These are phyloP conservation scores for Claviceps capensis DNA, from an alignment of 2,329 filamentous ascomycete genomes.

Conservation along the genomic window DNA sequence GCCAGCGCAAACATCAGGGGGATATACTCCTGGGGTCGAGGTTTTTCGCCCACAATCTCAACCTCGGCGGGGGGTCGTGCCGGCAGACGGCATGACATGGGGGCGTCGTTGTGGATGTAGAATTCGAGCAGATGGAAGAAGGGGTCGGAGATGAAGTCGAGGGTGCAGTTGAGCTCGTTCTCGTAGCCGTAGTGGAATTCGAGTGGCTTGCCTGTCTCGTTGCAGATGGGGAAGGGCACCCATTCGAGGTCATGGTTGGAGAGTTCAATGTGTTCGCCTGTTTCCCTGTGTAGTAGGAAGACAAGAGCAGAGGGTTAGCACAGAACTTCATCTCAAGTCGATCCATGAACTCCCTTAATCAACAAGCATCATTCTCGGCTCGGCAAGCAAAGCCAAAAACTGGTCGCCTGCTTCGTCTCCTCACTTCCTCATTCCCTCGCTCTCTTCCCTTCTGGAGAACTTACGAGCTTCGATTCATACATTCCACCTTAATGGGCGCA, in stretches of 20 bases:
- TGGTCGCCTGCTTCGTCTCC: too few species aligned
- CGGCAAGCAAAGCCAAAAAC: too few species aligned
- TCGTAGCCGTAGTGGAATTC: constrained; percentile 79
- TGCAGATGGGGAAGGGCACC: constrained; percentile 80
- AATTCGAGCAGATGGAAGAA: constrained; percentile 90
- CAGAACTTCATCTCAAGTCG: too few species aligned
- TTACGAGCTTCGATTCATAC: constrained; percentile 60
- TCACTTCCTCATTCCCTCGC: too few species aligned
- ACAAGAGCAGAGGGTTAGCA: neutral
- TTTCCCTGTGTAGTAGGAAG: constrained; percentile 45
- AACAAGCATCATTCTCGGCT: too few species aligned
- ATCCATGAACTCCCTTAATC: too few species aligned
- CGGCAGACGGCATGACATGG: constrained; percentile 79
- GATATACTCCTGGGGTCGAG: constrained; percentile 48
- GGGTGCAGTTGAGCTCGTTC: constrained; percentile 70
- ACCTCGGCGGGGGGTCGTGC: constrained; percentile 51
- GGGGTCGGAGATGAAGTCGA: constrained; percentile 60
- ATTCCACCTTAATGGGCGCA: constrained; percentile 54
- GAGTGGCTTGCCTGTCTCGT: constrained; percentile 72
- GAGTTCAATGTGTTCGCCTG: constrained; percentile 79
- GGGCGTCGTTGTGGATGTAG: constrained; percentile 94
- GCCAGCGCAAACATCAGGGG: constrained; percentile 81
- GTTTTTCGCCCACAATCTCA: constrained; percentile 38
- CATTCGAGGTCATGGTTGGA: constrained; percentile 74
- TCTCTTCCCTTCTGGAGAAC: neutral